Base-by-base conservation (phyloP, 768 basidiomycete species). In the Erythrobasidium yunnanense region DNA sequence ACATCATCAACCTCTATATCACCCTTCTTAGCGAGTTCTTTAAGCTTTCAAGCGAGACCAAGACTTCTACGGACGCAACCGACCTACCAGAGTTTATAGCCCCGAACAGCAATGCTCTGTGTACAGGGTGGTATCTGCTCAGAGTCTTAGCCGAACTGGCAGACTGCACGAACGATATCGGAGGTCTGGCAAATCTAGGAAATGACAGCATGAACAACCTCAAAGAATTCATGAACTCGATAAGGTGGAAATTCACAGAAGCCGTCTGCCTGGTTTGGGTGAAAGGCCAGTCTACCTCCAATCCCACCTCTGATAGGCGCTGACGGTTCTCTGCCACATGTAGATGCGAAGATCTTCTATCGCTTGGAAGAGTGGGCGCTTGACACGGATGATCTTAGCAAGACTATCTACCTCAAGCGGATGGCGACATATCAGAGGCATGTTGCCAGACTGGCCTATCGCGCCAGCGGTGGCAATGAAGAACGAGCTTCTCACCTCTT, bases 201-300 rank as follows among this genome's bases (percentile, higher is more conserved):
- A 80, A 78, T n/a, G 91, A 93, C 66, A 83, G 80, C 3, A 66
- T 57, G n/a, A 51, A 42, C 23, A 77, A 80, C n/a, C 79, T 95
- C 63, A 87, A 83, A 74, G 83, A 80, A 68, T 77, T 97, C 30
- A 74, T 93, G 70, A 88, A 90, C 69, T 88, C 83, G 66, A 82
- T 83, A 8, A 82, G 86, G 73, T 93, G 93, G 90, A 83, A 84
- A 69, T 91, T 96, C 74, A 84, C 83, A 55, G 89, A 93, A 72
- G 80, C 87, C 20, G 81, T 96, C 22, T 81, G 86, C 49, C 80
- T 80, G 18, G 79, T 81, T 7, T 99, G 95, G 95, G 73, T 87
- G 33, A 81, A 85, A 78, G 93, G 93, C 90, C 68, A 49, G 80
- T 57, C 20, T 53, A 17, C 8, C 6, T n/a, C n/a, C n/a, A n/a